Evolutionary conservation across 225 moss, liverwort and hornwort species (phyloP).

Genomic region (Rhytidiadelphus loreus): DNA sequence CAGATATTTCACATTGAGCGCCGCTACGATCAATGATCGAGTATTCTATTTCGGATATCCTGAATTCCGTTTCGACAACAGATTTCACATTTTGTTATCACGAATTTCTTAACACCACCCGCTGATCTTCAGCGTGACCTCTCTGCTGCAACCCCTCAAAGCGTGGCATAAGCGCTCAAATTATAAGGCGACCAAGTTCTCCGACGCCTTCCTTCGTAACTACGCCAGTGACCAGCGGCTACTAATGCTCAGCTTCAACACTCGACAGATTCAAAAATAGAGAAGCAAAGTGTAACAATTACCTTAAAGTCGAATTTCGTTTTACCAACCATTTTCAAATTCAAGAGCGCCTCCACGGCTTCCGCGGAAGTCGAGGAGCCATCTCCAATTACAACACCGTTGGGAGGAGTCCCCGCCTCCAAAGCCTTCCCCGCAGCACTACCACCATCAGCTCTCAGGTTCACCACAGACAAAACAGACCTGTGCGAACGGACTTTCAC

Average conservation of each 20-base stretch:
- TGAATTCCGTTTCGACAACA: background rate
- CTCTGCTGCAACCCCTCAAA: background rate
- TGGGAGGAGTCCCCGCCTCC: slow-evolving; percentile 15
- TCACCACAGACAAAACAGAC: slow-evolving; percentile 30
- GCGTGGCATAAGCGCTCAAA: background rate
- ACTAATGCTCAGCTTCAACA: background rate
- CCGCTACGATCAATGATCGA: no score
- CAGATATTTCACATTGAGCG: no score
- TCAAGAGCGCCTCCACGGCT: slow-evolving; percentile 72
- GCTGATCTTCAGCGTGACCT: no score
- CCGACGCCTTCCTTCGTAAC: no score
- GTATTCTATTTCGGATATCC: fast-evolving
- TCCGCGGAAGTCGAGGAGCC: slow-evolving; percentile 17
- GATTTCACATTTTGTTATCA: no score
- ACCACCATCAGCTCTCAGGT: slow-evolving; percentile 4
- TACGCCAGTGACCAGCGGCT: background rate
- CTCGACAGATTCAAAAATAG: background rate
- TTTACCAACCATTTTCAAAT: slow-evolving; percentile 92
- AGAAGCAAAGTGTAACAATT: background rate
- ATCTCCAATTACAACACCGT: background rate
- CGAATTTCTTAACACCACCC: no score
- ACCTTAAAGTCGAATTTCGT: slow-evolving; percentile 99
- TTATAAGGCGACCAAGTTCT: no score
- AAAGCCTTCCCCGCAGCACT: background rate
- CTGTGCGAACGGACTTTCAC: slow-evolving; percentile 31